Conservation (phyloP, 2,329 filamentous ascomycete genomes). For the Verticillium albo-atrum region DNA sequence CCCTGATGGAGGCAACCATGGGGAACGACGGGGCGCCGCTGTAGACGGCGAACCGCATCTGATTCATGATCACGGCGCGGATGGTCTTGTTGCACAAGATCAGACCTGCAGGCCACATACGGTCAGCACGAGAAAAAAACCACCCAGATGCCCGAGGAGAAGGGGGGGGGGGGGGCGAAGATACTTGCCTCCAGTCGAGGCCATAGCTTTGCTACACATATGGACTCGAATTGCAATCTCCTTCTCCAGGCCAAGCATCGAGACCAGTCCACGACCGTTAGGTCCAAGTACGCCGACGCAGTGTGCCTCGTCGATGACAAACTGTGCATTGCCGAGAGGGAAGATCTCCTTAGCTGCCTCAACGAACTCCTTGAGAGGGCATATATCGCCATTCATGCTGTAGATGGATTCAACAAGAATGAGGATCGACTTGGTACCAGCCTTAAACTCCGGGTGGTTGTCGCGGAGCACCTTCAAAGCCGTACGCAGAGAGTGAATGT, state of each 20-base stretch:
- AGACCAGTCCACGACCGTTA: conserved; percentile 43
- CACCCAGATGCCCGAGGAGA: not conserved
- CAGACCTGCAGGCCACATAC: conserved; percentile 7
- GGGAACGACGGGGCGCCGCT: conserved; percentile 15
- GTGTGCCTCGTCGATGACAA: conserved; percentile 55
- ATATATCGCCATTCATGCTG: conserved; percentile 43
- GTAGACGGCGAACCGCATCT: conserved; percentile 13
- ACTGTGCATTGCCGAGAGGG: conserved; percentile 33
- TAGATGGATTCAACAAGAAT: conserved; percentile 38
- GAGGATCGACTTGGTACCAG: conserved; percentile 26
- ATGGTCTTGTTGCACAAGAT: conserved; percentile 15
- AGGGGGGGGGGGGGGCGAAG: not conserved
- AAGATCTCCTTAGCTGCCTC: conserved; percentile 27
- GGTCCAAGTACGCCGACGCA: conserved; percentile 45
- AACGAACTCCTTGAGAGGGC: conserved; percentile 31
- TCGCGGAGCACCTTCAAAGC: conserved; percentile 25
- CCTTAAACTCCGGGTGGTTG: conserved; percentile 21
- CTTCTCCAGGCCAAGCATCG: conserved; percentile 42
- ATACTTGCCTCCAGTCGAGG: conserved; percentile 21
- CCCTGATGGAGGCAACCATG: conserved; percentile 13
- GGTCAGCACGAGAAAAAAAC: not conserved
- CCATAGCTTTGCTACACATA: conserved; percentile 50
- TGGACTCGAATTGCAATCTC: conserved; percentile 45
- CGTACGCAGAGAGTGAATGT: conserved; percentile 30
- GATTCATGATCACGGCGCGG: conserved; percentile 14